These are phyloP conservation scores for Echinochloa phyllopogon DNA, from an alignment of 176 grass and related monocot species.

Conservation along the genomic window DNA sequence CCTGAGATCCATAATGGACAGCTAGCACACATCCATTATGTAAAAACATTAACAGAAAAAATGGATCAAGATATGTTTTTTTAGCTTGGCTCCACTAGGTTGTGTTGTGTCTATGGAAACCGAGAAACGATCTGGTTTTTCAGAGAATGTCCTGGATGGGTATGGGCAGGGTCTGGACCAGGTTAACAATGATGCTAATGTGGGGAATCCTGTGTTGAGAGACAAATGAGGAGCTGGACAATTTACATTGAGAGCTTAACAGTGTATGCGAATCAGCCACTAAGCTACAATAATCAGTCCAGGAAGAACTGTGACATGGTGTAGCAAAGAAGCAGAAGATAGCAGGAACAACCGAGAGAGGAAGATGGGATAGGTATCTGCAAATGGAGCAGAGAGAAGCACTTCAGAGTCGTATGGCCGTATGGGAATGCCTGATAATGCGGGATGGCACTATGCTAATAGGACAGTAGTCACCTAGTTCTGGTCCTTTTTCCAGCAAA, in stretches of 20 bases:
- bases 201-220: neutral
- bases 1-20: slow-evolving; percentile 5
- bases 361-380: neutral
- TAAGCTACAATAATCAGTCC: neutral
- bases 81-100: no score
- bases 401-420: neutral
- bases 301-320: neutral
- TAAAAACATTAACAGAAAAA: neutral
- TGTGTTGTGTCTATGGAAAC: neutral
- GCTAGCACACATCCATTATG: neutral
- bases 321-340: neutral
- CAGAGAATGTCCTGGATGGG: neutral
- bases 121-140: neutral
- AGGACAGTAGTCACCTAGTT: neutral
- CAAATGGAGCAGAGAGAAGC: neutral
- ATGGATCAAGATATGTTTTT: neutral
- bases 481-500: neutral
- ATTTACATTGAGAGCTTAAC: neutral
- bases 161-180: neutral
- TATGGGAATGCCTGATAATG: neutral
- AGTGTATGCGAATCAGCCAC: neutral
- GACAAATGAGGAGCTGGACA: neutral
- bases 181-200: neutral
- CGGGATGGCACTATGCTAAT: neutral
- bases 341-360: neutral